Conservation (phyloP, 441 rosid genomes). For the Manihot esculenta region DNA sequence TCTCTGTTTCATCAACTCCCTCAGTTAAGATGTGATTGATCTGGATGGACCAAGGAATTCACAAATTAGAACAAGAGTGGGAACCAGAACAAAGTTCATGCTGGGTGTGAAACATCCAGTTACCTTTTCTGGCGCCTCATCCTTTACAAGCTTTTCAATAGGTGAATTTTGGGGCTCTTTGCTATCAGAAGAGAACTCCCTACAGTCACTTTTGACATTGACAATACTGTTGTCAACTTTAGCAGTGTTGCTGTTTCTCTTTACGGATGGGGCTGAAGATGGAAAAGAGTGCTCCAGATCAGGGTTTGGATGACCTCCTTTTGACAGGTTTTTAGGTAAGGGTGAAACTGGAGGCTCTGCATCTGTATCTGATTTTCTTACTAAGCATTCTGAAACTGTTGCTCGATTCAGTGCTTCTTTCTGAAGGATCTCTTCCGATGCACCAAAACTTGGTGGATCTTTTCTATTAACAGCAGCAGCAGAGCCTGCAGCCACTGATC, state of each 20-base stretch:
- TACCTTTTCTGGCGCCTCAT: slow-evolving; percentile 40
- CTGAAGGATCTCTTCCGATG: slow-evolving; percentile 24
- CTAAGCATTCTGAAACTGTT: slow-evolving; percentile 21
- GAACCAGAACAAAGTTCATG: neutral
- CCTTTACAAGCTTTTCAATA: slow-evolving; percentile 16
- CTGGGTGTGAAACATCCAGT: slow-evolving; percentile 20
- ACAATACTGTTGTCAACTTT: slow-evolving; percentile 23
- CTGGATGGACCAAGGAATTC: slow-evolving; percentile 30
- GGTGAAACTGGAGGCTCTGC: slow-evolving; percentile 22
- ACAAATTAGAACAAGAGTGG: slow-evolving; percentile 19
- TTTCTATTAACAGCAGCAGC: slow-evolving; percentile 28
- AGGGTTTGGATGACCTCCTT: slow-evolving; percentile 18
- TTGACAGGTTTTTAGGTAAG: slow-evolving; percentile 21
- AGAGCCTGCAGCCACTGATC: slow-evolving; percentile 24
- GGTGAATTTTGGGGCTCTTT: slow-evolving; percentile 15
- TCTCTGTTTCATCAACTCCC: slow-evolving; percentile 15
- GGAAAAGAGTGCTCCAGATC: slow-evolving; percentile 23
- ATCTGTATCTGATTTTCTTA: slow-evolving; percentile 26
- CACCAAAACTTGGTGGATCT: slow-evolving; percentile 24
- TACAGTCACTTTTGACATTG: slow-evolving; percentile 24
- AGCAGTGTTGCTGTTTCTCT: slow-evolving; percentile 21
- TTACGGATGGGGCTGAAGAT: slow-evolving; percentile 11
- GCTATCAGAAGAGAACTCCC: slow-evolving; percentile 16
- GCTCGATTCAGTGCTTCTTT: slow-evolving; percentile 25
- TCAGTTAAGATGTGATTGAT: slow-evolving; percentile 21